Evolutionary conservation across 225 moss, liverwort and hornwort genomes (phyloP), one percentile per base, ranked within the genome.

Genomic region (Bryoerythrophyllum caledonicum): DNA sequence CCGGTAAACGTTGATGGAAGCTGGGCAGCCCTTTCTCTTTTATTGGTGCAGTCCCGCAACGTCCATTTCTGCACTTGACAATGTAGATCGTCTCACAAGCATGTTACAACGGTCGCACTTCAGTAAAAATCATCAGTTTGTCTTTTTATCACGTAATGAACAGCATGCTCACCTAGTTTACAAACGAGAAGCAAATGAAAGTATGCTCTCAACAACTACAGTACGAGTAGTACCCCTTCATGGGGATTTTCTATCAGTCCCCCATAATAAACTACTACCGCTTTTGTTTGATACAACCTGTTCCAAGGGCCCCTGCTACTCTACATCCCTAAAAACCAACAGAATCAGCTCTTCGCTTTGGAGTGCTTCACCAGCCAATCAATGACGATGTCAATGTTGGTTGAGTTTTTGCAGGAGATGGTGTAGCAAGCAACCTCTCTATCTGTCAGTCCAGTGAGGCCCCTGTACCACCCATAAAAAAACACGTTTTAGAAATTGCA

Each of bases 351-450:
- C 83, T 90, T 96, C 66, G 90, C 86, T 78, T 93, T 96, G 0
- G 93, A 93, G 71, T 93, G 93, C 87, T 96, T 96, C 34, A 96
- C 90, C 78, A 96, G 85, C 96, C 96, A 93, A 74, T 96, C 93
- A 66, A 96, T 86, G 74, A 93, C 96, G 24, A 87, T 91, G 60
- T 89, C 91, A 77, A 96, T 91, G 74, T 93, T 96, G 68, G 87
- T 91, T 51, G 84, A 87, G 60, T 93, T 96, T 72, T 96, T 96
- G 89, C 96, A 96, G 54, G 96, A 96, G 59, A 96, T 90, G 11
- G 86, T 89, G 74, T 90, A 96, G 81, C 95, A 96, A 62, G 90
- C 89, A 51, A 96, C 93, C 82, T 96, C 95, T 65, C 94, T 81
- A 40, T 90, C 93, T 10, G 84, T 85, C 55, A 93, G 88, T 53